Evolutionary conservation across 2,329 filamentous ascomycete species (phyloP), one percentile per base, ranked within the genome.

Genomic region (Fusarium graminum): DNA sequence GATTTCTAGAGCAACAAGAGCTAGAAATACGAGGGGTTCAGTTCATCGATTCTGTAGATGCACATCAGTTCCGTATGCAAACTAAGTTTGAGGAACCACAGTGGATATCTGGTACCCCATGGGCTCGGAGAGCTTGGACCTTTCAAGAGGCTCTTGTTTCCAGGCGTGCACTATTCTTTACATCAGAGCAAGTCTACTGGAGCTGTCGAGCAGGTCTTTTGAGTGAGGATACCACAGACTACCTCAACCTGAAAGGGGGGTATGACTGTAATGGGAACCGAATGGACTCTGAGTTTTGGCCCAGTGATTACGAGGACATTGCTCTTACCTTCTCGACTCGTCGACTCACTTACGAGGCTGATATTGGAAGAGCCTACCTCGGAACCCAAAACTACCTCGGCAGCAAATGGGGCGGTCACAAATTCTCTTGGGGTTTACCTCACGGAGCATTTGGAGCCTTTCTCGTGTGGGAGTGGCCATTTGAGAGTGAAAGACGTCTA

Each of bases 401-500:
- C 2, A 52, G 16, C 8, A 52, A 32, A 8, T 52, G 49, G 49
- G 14, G 14, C 7, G 28, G 28, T 8, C 29, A 43, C 1, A 43
- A 43, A 7, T 12, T 52, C 11, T 52, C 49, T 2, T 52, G 49
- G 49, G 49, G 49, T 12, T 10, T 52, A 7, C 38, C 49, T 4
- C 38, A 52, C 6, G 19, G 16, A 4, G 29, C 38, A 1, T 52
- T 52, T 11, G 49, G 49, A 1, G 7, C 14, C 8, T 52, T 11
- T 17, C 14, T 52, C 1, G 43, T 43, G 49, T 52, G 49, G 38
- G 8, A 52, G 7, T 8, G 49, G 13, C 7, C 17, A 3, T 8
- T n/a, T 0, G 0, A 25, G 0, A 38, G 25, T 1, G 7, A 17
- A 1, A 11, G 38, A 4, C 26, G 38, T 3, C 2, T 34, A 8